phyloP scores from a whole-genome alignment of 441 rosid genomes.

The Dalechampia spathulata region DNA sequence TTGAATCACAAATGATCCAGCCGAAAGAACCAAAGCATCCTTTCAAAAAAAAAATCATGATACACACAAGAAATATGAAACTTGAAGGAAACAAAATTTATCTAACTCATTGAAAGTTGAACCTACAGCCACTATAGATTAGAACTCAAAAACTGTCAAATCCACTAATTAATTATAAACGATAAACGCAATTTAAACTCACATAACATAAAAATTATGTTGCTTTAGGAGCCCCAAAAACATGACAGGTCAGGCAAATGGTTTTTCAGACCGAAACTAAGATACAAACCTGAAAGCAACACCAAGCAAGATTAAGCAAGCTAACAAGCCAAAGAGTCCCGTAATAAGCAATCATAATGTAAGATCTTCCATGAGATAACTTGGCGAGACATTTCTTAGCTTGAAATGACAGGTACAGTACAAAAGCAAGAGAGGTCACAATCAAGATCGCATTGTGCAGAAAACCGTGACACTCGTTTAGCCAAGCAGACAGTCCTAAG shows the following conservation, averaged over 20 bases:
- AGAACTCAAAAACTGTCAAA: no score
- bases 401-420: slow-evolving; percentile 55
- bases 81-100: no score
- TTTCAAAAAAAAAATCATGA: no score
- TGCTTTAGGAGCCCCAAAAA: background rate
- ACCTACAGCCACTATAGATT: no score
- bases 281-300: slow-evolving; percentile 62
- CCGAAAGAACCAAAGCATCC: no score
- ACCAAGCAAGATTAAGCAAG: slow-evolving; percentile 87
- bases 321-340: slow-evolving; percentile 80
- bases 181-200: background rate
- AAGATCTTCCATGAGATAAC: slow-evolving; percentile 69
- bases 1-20: no score
- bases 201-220: background rate
- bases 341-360: slow-evolving; percentile 71
- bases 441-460: slow-evolving; percentile 58
- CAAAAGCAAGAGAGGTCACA: slow-evolving; percentile 48
- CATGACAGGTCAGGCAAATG: background rate
- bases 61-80: no score
- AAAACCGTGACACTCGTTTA: slow-evolving; percentile 73
- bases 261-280: background rate
- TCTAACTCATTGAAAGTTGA: no score
- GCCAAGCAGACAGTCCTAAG: slow-evolving; percentile 37
- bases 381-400: slow-evolving; percentile 60
- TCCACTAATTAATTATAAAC: background rate